Evolutionary conservation across 2,329 filamentous ascomycete species (phyloP).

Genomic region (Aphanocladium album): DNA sequence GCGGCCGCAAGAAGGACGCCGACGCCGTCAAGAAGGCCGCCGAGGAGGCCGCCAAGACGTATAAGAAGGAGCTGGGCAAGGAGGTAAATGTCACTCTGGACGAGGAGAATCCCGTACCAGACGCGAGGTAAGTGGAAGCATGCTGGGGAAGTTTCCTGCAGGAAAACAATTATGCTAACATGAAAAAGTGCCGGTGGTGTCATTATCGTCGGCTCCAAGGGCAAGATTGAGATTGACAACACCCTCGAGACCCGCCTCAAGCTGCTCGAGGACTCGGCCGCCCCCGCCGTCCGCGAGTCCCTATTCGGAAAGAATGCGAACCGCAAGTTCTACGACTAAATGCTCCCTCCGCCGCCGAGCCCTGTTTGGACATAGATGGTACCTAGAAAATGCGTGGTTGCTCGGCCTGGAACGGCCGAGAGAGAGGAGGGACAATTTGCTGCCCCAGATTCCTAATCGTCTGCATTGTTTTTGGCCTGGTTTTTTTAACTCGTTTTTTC

Average conservation of each 20-base stretch:
- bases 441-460: background rate
- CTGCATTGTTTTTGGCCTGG: constrained; percentile 10
- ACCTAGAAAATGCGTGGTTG: background rate
- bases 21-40: constrained; percentile 73
- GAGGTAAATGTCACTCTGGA: constrained; percentile 68
- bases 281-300: constrained; percentile 77
- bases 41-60: constrained; percentile 71
- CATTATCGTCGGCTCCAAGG: constrained; percentile 70
- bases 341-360: background rate
- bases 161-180: background rate
- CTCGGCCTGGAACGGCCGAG: too few species aligned
- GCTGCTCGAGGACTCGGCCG: constrained; percentile 76
- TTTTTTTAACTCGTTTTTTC: constrained; percentile 16
- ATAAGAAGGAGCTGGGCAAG: constrained; percentile 70
- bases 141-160: too few species aligned
- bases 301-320: constrained; percentile 94
- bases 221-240: constrained; percentile 98
- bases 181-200: constrained; percentile 79
- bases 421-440: too few species aligned
- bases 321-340: constrained; percentile 89
- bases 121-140: constrained; percentile 69
- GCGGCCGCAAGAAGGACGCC: constrained; percentile 74
- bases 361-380: constrained; percentile 6
- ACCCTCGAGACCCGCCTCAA: constrained; percentile 88
- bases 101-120: constrained; percentile 72